Conservation (phyloP, 2,329 filamentous ascomycete species). For the Aspergillus texensis region DNA sequence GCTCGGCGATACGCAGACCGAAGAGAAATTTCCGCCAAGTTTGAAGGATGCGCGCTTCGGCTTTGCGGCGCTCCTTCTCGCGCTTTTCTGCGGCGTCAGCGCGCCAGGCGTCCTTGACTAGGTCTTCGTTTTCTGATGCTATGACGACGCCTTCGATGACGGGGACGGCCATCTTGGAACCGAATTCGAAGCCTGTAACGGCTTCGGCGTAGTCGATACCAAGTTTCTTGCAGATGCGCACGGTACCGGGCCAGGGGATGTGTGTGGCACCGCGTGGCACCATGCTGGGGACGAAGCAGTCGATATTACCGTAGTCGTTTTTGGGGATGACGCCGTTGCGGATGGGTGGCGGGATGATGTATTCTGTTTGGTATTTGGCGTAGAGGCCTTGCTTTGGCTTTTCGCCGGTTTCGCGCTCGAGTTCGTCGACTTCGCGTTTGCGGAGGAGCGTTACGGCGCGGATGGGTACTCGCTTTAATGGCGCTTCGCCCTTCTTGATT, state of each 20-base stretch:
- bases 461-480: constrained; percentile 85
- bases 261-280: constrained; percentile 83
- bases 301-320: constrained; percentile 95
- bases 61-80: constrained; percentile 81
- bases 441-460: constrained; percentile 87
- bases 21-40: constrained; percentile 87
- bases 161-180: constrained; percentile 89
- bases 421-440: constrained; percentile 85
- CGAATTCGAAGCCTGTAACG: constrained; percentile 95
- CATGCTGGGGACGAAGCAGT: constrained; percentile 93
- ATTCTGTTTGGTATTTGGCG: constrained; percentile 82
- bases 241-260: constrained; percentile 75
- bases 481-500: constrained; percentile 68
- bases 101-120: constrained; percentile 76
- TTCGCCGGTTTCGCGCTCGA: constrained; percentile 74
- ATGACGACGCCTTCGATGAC: constrained; percentile 89
- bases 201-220: constrained; percentile 90
- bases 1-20: constrained; percentile 78
- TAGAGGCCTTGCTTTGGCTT: constrained; percentile 88
- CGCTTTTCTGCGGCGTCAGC: constrained; percentile 74
- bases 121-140: constrained; percentile 74
- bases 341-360: constrained; percentile 90
- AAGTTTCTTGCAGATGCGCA: constrained; percentile 79
- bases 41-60: constrained; percentile 70
- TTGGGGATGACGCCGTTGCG: constrained; percentile 84